These are phyloP conservation scores for Tetrapisispora pingtungensis DNA, from an alignment of 805 yeast genomes.

Conservation along the genomic window DNA sequence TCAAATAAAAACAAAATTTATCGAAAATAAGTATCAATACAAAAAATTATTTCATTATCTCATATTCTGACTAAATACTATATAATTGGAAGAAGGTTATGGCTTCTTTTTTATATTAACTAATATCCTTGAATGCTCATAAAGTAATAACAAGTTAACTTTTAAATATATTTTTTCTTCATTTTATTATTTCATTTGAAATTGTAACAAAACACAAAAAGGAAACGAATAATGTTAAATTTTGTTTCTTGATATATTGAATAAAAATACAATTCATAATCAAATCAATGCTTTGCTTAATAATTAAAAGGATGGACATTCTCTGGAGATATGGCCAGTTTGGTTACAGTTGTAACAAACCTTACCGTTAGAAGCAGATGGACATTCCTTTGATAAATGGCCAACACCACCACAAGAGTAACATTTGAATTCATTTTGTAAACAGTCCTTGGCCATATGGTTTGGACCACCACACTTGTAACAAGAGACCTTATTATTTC, in stretches of 20 bases:
- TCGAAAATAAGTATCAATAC: background rate
- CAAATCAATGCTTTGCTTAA: background rate
- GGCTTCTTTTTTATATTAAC: background rate
- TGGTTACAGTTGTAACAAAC: slow-evolving; percentile 40
- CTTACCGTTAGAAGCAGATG: slow-evolving; percentile 42
- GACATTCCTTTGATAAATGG: slow-evolving; percentile 80
- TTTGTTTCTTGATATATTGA: background rate
- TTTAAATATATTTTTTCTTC: no score
- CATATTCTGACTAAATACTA: background rate
- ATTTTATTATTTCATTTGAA: no score
- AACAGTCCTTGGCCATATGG: slow-evolving; percentile 89
- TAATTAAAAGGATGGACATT: slow-evolving; percentile 36
- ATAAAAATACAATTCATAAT: background rate
- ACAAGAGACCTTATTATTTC: slow-evolving; percentile 38
- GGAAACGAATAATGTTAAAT: background rate
- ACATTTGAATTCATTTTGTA: slow-evolving; percentile 66
- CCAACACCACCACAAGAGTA: slow-evolving; percentile 89
- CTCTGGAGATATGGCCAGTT: slow-evolving; percentile 81
- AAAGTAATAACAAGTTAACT: background rate
- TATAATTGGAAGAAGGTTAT: background rate
- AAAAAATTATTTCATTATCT: background rate
- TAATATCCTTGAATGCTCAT: background rate
- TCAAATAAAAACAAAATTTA: background rate
- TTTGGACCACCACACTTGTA: slow-evolving; percentile 90
- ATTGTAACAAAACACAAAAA: no score